Evolutionary conservation across 371 early-diverging fungal species (phyloP).

Genomic region (Thermomucor indicae-seudaticae): DNA sequence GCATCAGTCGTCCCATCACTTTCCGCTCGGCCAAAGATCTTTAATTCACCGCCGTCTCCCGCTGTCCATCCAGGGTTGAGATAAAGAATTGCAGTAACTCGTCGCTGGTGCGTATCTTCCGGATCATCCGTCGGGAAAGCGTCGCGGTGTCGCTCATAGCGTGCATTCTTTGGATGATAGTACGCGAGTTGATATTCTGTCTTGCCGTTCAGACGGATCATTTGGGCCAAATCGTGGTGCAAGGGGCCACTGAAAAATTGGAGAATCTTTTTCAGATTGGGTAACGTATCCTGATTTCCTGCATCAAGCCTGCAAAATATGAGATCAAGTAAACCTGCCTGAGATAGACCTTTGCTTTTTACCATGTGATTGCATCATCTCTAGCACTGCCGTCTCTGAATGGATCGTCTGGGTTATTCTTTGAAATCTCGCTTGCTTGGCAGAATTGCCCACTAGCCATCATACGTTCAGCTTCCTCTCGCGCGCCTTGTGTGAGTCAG

Average conservation of each 20-base stretch:
- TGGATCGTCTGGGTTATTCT: slow-evolving; percentile 48
- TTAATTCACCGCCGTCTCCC: slow-evolving; percentile 55
- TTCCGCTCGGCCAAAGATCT: slow-evolving; percentile 43
- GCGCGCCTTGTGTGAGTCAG: slow-evolving; percentile 35
- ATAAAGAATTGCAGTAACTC: slow-evolving; percentile 59
- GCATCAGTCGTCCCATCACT: slow-evolving; percentile 33
- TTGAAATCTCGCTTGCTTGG: slow-evolving; percentile 22
- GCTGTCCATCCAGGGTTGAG: slow-evolving; percentile 49
- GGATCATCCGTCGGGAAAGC: slow-evolving; percentile 59
- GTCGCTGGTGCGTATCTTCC: slow-evolving; percentile 51
- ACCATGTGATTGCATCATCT: slow-evolving; percentile 59
- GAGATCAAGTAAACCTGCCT: background rate
- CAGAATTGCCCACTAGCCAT: slow-evolving; percentile 18
- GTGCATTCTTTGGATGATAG: slow-evolving; percentile 57
- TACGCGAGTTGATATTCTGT: slow-evolving; percentile 60
- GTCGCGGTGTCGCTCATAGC: slow-evolving; percentile 61
- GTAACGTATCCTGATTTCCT: background rate
- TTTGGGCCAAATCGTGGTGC: slow-evolving; percentile 41
- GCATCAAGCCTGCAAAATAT: slow-evolving; percentile 20
- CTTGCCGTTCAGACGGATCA: slow-evolving; percentile 48
- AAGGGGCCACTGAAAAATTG: slow-evolving; percentile 34
- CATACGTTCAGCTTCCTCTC: slow-evolving; percentile 23
- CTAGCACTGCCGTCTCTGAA: slow-evolving; percentile 57
- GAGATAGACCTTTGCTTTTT: background rate
- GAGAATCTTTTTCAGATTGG: slow-evolving; percentile 27